Evolutionary conservation across 2,329 filamentous ascomycete genomes (phyloP).

Genomic region (Colletotrichum eleusines): DNA sequence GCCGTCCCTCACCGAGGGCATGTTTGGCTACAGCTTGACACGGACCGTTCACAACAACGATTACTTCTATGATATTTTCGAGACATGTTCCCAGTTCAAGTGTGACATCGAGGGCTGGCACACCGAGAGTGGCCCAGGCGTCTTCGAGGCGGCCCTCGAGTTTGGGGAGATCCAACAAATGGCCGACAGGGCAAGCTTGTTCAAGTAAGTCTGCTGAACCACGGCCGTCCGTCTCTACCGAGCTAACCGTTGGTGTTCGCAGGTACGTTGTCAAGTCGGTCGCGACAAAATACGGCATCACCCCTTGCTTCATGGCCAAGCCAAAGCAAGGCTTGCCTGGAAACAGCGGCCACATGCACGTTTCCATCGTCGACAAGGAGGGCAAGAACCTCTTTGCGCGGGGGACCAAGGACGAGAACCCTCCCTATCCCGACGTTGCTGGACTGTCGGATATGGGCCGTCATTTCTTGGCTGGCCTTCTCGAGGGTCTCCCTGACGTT

Average conservation of each 20-base stretch:
- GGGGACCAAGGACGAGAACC: constrained; percentile 72
- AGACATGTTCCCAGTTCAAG: constrained; percentile 80
- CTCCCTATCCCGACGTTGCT: constrained; percentile 80
- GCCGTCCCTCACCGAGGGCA: constrained; percentile 87
- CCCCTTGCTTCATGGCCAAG: constrained; percentile 99
- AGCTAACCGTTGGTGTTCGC: constrained; percentile 14
- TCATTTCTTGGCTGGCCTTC: constrained; percentile 91
- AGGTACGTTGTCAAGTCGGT: constrained; percentile 90
- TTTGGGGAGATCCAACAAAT: constrained; percentile 89
- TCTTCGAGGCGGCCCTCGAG: constrained; percentile 94
- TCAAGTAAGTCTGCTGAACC: constrained; percentile 73
- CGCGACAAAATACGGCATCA: constrained; percentile 88
- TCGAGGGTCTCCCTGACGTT: constrained; percentile 90
- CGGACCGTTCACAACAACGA: constrained; percentile 90
- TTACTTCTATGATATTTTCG: constrained; percentile 90
- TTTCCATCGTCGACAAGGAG: constrained; percentile 85
- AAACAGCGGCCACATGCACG: constrained; percentile 95
- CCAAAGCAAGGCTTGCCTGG: constrained; percentile 90
- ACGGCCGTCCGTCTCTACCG: background rate
- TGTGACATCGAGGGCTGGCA: constrained; percentile 95
- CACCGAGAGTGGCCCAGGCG: constrained; percentile 92
- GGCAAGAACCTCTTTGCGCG: constrained; percentile 88
- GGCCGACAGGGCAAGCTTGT: constrained; percentile 91
- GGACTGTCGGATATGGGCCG: constrained; percentile 89
- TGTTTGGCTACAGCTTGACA: constrained; percentile 95